Conservation (phyloP, 192 early-diverging fungal genomes). For the Spizellomyces punctatus region DNA sequence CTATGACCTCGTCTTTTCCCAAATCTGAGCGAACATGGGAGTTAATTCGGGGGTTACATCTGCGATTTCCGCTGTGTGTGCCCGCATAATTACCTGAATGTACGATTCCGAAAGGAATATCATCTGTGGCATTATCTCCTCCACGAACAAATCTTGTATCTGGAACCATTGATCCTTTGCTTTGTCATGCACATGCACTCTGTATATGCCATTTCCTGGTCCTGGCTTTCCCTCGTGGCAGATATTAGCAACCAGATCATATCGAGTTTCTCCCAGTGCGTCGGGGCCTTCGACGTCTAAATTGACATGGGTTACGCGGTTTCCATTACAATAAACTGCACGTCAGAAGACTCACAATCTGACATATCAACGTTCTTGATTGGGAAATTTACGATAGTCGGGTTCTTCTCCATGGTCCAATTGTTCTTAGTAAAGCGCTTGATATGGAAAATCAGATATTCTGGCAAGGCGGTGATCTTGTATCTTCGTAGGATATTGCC, state of each 20-base stretch:
- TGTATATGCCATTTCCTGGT: slow-evolving; percentile 71
- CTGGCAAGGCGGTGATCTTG: slow-evolving; percentile 74
- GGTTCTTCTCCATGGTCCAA: slow-evolving; percentile 87
- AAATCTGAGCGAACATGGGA: not conserved
- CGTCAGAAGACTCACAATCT: slow-evolving; percentile 59
- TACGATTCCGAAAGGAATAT: slow-evolving; percentile 90
- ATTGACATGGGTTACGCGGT: not conserved
- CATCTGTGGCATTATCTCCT: slow-evolving; percentile 93
- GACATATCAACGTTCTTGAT: slow-evolving; percentile 84
- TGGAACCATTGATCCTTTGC: slow-evolving; percentile 90
- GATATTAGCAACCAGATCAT: slow-evolving; percentile 90
- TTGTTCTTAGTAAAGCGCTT: slow-evolving; percentile 88
- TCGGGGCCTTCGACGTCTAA: slow-evolving; percentile 53
- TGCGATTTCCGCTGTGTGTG: too few relatives aligned
- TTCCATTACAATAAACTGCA: not conserved
- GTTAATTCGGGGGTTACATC: not conserved
- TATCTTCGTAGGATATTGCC: slow-evolving; percentile 63
- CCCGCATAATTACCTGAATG: slow-evolving; percentile 67
- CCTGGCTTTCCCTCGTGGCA: slow-evolving; percentile 82
- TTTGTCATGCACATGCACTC: slow-evolving; percentile 76
- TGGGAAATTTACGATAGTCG: slow-evolving; percentile 95
- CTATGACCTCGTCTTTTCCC: not conserved
- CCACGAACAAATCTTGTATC: slow-evolving; percentile 91
- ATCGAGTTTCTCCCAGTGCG: slow-evolving; percentile 53
- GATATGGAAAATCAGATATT: slow-evolving; percentile 88